Percentiles rank a stretch among this genome's conserved stretches.
Conservation (phyloP, 768 basidiomycete species). For the Trametes sanguinea region DNA sequence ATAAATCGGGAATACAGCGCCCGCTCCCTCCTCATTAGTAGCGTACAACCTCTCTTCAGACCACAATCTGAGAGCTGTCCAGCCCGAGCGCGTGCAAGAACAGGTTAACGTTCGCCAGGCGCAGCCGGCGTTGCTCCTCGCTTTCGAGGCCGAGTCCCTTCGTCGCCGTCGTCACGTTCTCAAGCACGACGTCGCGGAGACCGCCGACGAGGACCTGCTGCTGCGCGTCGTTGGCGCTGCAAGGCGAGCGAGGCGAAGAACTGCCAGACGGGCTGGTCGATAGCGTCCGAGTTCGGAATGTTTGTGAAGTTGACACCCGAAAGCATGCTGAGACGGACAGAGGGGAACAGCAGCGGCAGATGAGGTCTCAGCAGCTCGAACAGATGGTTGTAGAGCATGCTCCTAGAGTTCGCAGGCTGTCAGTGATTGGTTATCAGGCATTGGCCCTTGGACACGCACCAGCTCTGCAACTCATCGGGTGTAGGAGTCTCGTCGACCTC, state of each 20-base stretch:
- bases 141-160: conserved; percentile 74
- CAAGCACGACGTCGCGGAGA: conserved; percentile 90
- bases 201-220: conserved; percentile 85
- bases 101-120: conserved; percentile 91
- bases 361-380: conserved; percentile 79
- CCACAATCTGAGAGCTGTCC: conserved; percentile 71
- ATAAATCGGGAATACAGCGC: background rate
- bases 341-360: conserved; percentile 85
- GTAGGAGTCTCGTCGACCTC: conserved; percentile 41
- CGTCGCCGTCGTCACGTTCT: conserved; percentile 80
- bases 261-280: conserved; percentile 94
- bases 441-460: conserved; percentile 45
- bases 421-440: background rate
- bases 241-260: conserved; percentile 86
- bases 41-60: conserved; percentile 28
- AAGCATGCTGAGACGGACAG: conserved; percentile 65
- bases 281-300: conserved; percentile 54
- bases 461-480: conserved; percentile 77
- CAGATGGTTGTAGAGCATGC: conserved; percentile 83
- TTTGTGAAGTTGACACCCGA: conserved; percentile 38
- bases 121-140: conserved; percentile 70
- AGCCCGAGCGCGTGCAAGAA: conserved; percentile 80
- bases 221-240: conserved; percentile 82
- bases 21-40: background rate
- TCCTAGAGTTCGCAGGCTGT: conserved; percentile 50